These are phyloP conservation scores for Iris macrosiphon DNA, from an alignment of 106 monocot genomes.

Conservation along the genomic window DNA sequence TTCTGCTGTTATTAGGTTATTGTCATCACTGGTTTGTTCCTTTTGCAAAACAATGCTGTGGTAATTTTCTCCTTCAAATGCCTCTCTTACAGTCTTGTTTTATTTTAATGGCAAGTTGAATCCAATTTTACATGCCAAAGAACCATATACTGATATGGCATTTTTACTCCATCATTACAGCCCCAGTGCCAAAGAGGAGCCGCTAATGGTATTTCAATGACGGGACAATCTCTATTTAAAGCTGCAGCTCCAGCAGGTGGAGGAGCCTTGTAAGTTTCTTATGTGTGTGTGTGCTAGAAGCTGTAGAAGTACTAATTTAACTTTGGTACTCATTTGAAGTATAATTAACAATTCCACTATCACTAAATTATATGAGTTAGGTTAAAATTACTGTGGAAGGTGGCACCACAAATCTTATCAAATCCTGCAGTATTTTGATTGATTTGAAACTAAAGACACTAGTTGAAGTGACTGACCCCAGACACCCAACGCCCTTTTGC, in stretches of 20 bases:
- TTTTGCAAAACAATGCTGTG: slow-evolving; percentile 44
- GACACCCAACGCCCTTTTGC: too few species aligned
- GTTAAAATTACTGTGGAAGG: too few species aligned
- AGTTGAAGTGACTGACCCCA: too few species aligned
- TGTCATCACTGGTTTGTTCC: slow-evolving; percentile 29
- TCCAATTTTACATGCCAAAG: neutral
- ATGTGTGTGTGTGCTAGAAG: too few species aligned
- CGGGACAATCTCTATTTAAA: slow-evolving; percentile 33
- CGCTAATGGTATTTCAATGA: slow-evolving; percentile 46
- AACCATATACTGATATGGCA: neutral
- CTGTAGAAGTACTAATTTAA: too few species aligned
- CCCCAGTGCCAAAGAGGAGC: slow-evolving; percentile 45
- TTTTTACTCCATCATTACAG: slow-evolving; percentile 10
- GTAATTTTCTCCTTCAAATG: slow-evolving; percentile 10
- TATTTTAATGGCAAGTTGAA: neutral
- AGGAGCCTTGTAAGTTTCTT: slow-evolving; percentile 32
- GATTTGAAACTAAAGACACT: too few species aligned
- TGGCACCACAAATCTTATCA: too few species aligned
- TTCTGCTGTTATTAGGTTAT: slow-evolving; percentile 7
- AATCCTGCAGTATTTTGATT: too few species aligned
- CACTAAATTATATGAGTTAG: too few species aligned
- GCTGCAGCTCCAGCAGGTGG: slow-evolving; percentile 37
- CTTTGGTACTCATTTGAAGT: too few species aligned
- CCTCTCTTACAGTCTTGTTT: neutral
- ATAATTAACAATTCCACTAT: too few species aligned